Conservation (phyloP, 2,329 filamentous ascomycete species). For the Paecilomyces sp. region DNA sequence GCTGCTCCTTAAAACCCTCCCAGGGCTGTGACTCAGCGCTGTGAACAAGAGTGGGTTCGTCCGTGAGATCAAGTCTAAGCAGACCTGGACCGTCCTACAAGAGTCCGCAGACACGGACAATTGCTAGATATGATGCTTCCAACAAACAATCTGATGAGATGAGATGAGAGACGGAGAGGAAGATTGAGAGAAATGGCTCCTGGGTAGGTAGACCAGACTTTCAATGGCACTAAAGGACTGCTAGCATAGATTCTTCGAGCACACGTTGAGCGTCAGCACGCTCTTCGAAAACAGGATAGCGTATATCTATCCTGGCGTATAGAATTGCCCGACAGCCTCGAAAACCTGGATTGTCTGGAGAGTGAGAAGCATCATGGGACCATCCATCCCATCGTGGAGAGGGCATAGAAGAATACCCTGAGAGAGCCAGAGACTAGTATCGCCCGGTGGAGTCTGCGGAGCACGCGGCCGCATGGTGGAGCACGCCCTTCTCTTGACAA, state of each 20-base stretch:
- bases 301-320: not conserved
- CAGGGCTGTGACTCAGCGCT: not conserved
- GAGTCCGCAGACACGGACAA: not conserved
- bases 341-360: not conserved
- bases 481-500: constrained; percentile 8
- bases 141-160: not conserved
- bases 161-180: not conserved
- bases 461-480: not conserved
- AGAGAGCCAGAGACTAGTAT: not conserved
- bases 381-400: not conserved
- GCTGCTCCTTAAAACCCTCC: not conserved
- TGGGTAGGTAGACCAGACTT: not conserved
- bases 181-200: not conserved
- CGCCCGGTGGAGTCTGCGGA: not conserved
- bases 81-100: not conserved
- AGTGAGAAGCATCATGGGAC: not conserved
- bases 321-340: not conserved
- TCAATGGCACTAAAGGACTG: not conserved
- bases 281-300: not conserved
- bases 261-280: not conserved
- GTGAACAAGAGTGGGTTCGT: not conserved
- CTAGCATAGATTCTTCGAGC: not conserved
- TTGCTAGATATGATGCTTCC: not conserved
- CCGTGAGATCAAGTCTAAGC: not conserved
- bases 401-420: not conserved